Evolutionary conservation across 2,329 filamentous ascomycete genomes (phyloP).

Genomic region (Colletotrichum abscissum): DNA sequence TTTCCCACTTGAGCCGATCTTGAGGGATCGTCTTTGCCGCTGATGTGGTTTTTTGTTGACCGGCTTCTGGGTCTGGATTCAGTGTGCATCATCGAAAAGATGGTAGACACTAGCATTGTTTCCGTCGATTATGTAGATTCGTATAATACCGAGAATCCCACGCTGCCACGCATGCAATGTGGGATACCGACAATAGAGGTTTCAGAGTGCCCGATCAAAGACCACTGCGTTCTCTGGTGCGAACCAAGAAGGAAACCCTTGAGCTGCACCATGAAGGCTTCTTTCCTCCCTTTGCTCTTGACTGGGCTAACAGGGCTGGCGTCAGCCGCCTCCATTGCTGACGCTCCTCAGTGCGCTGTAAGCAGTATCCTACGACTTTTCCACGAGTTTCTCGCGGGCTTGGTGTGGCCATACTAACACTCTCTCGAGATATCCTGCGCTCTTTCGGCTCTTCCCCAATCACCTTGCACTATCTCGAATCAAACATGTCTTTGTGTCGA

Average conservation of each 20-base stretch:
- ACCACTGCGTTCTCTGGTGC: neutral
- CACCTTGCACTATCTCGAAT: conserved; percentile 2
- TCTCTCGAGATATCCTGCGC: no score
- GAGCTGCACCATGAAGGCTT: neutral
- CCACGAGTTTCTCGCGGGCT: no score
- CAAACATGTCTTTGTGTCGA: conserved; percentile 10
- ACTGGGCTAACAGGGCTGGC: neutral
- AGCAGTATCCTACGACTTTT: no score
- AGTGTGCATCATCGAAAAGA: neutral
- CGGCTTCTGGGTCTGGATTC: neutral
- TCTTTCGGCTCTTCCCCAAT: neutral
- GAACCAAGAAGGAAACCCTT: neutral
- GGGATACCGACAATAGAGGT: neutral
- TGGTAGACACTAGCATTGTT: neutral
- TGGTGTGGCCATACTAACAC: no score
- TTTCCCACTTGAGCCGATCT: neutral
- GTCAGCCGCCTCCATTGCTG: neutral
- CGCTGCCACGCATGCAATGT: neutral
- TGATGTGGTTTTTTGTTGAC: neutral
- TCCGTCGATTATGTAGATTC: neutral
- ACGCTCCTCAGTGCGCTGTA: no score
- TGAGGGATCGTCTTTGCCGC: neutral
- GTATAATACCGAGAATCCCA: neutral
- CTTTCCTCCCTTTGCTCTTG: neutral
- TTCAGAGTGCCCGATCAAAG: neutral